Evolutionary conservation across 495 filamentous ascomycete species (phyloP).

Genomic region (Geoglossum glabrum): DNA sequence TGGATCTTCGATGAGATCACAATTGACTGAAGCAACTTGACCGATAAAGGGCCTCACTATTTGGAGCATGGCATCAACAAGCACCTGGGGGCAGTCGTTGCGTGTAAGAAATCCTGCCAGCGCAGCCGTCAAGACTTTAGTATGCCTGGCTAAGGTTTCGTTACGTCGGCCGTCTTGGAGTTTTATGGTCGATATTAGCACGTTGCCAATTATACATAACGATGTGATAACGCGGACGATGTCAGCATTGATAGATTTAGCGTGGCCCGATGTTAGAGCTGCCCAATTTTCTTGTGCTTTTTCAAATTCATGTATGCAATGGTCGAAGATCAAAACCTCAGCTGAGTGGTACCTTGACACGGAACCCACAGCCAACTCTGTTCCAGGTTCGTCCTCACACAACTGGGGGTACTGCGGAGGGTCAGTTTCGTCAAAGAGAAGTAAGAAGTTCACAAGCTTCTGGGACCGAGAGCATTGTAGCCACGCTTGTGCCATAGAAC

Average conservation of each 20-base stretch:
- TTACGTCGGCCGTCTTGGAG: slow-evolving; percentile 10
- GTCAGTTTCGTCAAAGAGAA: slow-evolving; percentile 13
- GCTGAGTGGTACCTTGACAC: neutral
- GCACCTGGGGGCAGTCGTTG: slow-evolving; percentile 13
- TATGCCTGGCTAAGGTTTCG: slow-evolving; percentile 7
- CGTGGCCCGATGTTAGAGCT: neutral
- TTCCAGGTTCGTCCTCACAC: neutral
- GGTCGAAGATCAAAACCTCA: slow-evolving; percentile 14
- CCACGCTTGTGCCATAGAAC: slow-evolving; percentile 23
- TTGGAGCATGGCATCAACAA: slow-evolving; percentile 16
- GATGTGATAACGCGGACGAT: slow-evolving; percentile 16
- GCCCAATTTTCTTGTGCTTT: slow-evolving; percentile 1
- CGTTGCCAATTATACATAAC: slow-evolving; percentile 11
- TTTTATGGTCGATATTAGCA: slow-evolving; percentile 5
- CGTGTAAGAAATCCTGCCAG: slow-evolving; percentile 13
- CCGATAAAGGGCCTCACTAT: neutral
- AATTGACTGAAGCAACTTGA: neutral
- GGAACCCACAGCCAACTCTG: neutral
- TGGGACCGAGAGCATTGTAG: slow-evolving; percentile 10
- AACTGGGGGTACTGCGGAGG: neutral
- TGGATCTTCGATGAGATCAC: neutral
- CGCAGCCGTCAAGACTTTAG: slow-evolving; percentile 9
- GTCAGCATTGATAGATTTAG: slow-evolving; percentile 13
- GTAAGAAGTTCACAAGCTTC: slow-evolving; percentile 20
- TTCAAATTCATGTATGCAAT: slow-evolving; percentile 7